Evolutionary conservation across 176 grass and related monocot genomes (phyloP).

Genomic region (Lolium perenne): DNA sequence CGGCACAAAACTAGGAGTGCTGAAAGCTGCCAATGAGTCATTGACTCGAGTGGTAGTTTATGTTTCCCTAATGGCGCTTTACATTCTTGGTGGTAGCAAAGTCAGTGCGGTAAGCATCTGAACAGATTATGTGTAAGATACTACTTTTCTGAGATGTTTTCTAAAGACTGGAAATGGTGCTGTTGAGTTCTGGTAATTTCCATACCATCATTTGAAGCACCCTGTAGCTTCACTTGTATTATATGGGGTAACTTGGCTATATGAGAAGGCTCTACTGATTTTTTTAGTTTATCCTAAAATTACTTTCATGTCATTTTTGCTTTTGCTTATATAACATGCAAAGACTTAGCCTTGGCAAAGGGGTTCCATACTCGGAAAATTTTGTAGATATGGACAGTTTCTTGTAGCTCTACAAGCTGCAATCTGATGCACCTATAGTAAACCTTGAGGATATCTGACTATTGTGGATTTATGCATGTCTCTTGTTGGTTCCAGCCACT

Average conservation of each 20-base stretch:
- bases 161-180: not conserved
- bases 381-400: too few relatives aligned
- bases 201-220: not conserved
- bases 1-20: conserved; percentile 82
- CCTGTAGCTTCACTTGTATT: not conserved
- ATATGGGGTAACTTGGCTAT: not conserved
- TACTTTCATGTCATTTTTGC: not conserved
- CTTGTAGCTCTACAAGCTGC: too few relatives aligned
- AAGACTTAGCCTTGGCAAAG: not conserved
- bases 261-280: not conserved
- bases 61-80: conserved; percentile 87
- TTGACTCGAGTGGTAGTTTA: conserved; percentile 90
- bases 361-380: not conserved
- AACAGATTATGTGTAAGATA: conserved; percentile 3
- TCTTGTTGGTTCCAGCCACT: conserved; percentile 15
- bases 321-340: conserved; percentile 30
- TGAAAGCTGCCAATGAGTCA: conserved; percentile 98
- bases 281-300: conserved; percentile 10
- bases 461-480: not conserved
- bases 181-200: conserved; percentile 22
- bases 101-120: conserved; percentile 80
- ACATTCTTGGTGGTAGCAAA: conserved; percentile 90
- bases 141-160: conserved; percentile 14
- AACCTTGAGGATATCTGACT: not conserved
- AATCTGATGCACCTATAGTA: too few relatives aligned